Evolutionary conservation across 2,329 filamentous ascomycete genomes (phyloP), one percentile per base, ranked within the genome.

Genomic region (Aspergillus vadensis): DNA sequence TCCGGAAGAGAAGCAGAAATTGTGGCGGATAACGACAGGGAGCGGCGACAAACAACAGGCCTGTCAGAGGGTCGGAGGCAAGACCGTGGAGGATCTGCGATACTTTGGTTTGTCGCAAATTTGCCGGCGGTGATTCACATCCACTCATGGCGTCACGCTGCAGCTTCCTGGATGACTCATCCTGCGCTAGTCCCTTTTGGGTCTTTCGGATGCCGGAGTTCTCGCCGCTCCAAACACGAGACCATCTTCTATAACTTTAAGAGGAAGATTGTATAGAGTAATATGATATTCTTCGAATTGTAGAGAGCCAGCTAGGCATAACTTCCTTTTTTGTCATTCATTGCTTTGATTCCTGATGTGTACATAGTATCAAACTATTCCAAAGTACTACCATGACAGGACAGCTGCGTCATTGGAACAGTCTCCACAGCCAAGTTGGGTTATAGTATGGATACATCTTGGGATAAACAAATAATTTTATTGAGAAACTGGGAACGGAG

Each of bases 91-190:
- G 56, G 59, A 61, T 57, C 56, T 39, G 55, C 43, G 60, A 25
- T 41, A 19, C 53, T 55, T 53, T 43, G 6, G 23, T 53, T 55
- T 15, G 39, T 55, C 53, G 53, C 53, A 55, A 55, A 55, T 55
- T 55, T 55, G 53, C 53, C 53, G 53, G 53, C 53, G 41, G 30
- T 55, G 53, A 55, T 47, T 55, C 53, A 55, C 53, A 60, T 54
- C 66, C 66, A 68, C 51, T 68, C 65, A 68, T 64, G 48, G 57
- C 57, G 51, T 58, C 57, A 63, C 47, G 14, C 59, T 56, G 56
- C 55, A 51, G 52, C 65, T 57, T 62, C 55, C 62, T 55, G 21
- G 50, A 51, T 63, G 61, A 61, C 62, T 61, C 58, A 65, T 58
- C 64, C 10, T 3, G 10, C 6, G 19, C n/a, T 14, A 47, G 27